Evolutionary conservation across 495 filamentous ascomycete species (phyloP).

Genomic region (Xylaria bambusicola): DNA sequence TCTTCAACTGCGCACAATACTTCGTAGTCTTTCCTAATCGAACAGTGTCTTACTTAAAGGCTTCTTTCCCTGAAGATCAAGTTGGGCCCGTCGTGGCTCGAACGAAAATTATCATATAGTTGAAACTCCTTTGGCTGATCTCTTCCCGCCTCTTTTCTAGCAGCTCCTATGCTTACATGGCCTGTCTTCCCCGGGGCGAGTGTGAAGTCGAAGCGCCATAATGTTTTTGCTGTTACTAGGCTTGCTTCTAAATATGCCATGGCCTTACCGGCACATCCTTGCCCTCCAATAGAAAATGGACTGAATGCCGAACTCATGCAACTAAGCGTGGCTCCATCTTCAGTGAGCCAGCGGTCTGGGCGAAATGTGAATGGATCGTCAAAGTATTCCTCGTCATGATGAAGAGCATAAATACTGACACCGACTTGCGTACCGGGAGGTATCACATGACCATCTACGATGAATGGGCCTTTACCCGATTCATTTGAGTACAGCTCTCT

Average conservation of each 20-base stretch:
- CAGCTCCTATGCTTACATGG: background rate
- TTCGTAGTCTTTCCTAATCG: too few species aligned
- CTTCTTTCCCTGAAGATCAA: constrained; percentile 30
- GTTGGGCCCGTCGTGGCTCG: constrained; percentile 40
- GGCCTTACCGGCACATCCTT: constrained; percentile 47
- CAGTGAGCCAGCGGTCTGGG: constrained; percentile 59
- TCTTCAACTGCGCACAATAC: too few species aligned
- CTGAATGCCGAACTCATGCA: constrained; percentile 34
- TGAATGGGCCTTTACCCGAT: constrained; percentile 43
- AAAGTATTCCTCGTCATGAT: constrained; percentile 59
- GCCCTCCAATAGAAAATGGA: constrained; percentile 45
- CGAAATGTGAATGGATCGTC: constrained; percentile 49
- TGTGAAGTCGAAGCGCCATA: constrained; percentile 36
- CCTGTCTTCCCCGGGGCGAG: constrained; percentile 12
- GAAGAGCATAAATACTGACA: constrained; percentile 56
- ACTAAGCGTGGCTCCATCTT: constrained; percentile 19
- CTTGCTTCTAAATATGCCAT: constrained; percentile 43
- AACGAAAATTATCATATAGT: constrained; percentile 41
- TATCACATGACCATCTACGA: constrained; percentile 54
- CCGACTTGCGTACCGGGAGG: constrained; percentile 55
- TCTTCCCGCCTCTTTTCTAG: constrained; percentile 17
- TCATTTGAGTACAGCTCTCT: constrained; percentile 31
- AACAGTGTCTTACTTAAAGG: too few species aligned
- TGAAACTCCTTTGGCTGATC: constrained; percentile 36
- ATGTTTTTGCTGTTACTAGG: constrained; percentile 29